Percentiles rank a stretch among this genome's conserved stretches.
These are phyloP conservation scores for Lepidium sativum DNA, from an alignment of 345 rosid species.

Conservation along the genomic window DNA sequence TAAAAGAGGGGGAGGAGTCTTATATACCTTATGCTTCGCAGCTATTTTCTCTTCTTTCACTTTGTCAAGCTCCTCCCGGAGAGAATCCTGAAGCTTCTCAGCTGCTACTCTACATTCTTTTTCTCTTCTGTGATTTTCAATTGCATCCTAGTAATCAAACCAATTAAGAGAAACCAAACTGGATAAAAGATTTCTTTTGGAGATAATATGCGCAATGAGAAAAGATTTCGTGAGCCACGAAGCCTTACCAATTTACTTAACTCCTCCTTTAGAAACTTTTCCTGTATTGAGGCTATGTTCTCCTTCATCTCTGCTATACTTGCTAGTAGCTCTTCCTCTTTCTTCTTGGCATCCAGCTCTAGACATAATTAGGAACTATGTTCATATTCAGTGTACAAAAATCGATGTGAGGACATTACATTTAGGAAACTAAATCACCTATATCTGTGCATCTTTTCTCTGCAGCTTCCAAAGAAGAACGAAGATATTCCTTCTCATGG, in stretches of 20 bases:
- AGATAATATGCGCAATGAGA: neutral
- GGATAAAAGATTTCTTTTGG: neutral
- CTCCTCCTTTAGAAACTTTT: slow-evolving; percentile 52
- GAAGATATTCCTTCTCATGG: slow-evolving; percentile 51
- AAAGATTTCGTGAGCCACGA: neutral
- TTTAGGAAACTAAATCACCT: slow-evolving; percentile 33
- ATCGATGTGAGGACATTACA: neutral
- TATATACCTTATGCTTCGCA: slow-evolving; percentile 60
- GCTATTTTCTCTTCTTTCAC: slow-evolving; percentile 53
- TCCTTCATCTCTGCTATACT: slow-evolving; percentile 39
- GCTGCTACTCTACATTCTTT: slow-evolving; percentile 49
- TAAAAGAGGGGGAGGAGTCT: neutral
- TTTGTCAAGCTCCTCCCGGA: slow-evolving; percentile 57
- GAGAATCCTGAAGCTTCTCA: slow-evolving; percentile 55
- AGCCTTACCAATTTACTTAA: slow-evolving; percentile 55
- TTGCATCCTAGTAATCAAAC: slow-evolving; percentile 48
- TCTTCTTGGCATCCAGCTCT: slow-evolving; percentile 57
- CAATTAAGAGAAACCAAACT: neutral
- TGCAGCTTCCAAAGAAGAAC: slow-evolving; percentile 41
- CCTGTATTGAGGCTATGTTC: slow-evolving; percentile 39
- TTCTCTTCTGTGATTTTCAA: slow-evolving; percentile 51
- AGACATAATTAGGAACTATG: neutral
- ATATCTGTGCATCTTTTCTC: slow-evolving; percentile 45
- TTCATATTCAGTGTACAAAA: neutral
- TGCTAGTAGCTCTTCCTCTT: slow-evolving; percentile 37